These are phyloP conservation scores for Guadua angustifolia DNA, from an alignment of 176 grass and related monocot species.

Conservation along the genomic window DNA sequence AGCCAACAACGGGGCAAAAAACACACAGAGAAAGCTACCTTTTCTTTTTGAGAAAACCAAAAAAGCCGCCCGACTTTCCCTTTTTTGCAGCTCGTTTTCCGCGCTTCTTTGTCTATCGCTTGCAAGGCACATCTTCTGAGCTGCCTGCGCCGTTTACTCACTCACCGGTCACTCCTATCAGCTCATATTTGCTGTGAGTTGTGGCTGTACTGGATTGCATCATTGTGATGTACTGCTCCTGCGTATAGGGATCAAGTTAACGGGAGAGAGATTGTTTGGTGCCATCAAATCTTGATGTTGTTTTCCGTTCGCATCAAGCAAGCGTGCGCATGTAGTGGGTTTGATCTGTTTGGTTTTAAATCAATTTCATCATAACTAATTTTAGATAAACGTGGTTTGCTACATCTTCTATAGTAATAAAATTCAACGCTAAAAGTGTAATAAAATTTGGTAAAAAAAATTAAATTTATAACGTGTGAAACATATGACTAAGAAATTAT, in stretches of 20 bases:
- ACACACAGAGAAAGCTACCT: neutral
- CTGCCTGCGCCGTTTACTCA: neutral
- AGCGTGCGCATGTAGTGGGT: neutral
- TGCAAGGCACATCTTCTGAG: slow-evolving; percentile 30
- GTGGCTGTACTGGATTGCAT: neutral
- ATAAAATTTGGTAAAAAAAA: too few relatives aligned
- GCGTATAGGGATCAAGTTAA: neutral
- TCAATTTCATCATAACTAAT: too few relatives aligned
- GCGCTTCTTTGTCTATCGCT: slow-evolving; percentile 24
- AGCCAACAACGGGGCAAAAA: neutral
- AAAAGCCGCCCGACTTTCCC: neutral
- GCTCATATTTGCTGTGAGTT: neutral
- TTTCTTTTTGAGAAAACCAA: slow-evolving; percentile 21
- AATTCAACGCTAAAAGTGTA: too few relatives aligned
- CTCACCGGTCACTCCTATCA: neutral
- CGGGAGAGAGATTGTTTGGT: neutral
- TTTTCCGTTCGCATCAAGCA: slow-evolving; percentile 10
- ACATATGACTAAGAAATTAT: too few relatives aligned
- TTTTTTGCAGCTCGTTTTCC: neutral
- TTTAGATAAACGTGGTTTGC: too few relatives aligned
- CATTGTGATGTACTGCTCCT: neutral
- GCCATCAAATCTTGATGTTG: slow-evolving; percentile 1
- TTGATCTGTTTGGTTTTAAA: too few relatives aligned
- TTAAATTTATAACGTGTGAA: too few relatives aligned
- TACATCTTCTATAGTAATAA: too few relatives aligned